phyloP scores from a whole-genome alignment of 345 rosid species.

The Pseudoturritis turrita region DNA sequence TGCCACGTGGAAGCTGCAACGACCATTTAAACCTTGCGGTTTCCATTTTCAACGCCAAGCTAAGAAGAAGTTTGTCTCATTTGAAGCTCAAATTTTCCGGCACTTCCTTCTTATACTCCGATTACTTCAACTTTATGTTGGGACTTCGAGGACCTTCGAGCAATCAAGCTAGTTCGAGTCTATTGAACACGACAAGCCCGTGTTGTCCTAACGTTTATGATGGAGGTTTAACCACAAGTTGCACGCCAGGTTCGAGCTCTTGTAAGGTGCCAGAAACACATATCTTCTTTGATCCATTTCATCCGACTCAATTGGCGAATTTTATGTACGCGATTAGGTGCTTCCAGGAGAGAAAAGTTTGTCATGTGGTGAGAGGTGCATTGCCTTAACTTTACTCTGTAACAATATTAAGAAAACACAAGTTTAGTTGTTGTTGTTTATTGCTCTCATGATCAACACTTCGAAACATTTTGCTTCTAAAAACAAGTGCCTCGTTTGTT shows the following conservation, averaged over 20 bases:
- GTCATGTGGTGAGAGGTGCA: not conserved
- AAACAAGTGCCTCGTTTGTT: too few species aligned
- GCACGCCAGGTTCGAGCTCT: not conserved
- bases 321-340: slow-evolving; percentile 9
- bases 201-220: slow-evolving; percentile 26
- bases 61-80: not conserved
- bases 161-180: slow-evolving; percentile 16
- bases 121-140: slow-evolving; percentile 26
- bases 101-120: slow-evolving; percentile 19
- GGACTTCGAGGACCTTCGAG: slow-evolving; percentile 14
- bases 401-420: not conserved
- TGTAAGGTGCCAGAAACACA: slow-evolving; percentile 10
- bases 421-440: not conserved
- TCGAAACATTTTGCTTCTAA: not conserved
- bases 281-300: slow-evolving; percentile 29
- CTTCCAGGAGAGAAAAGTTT: slow-evolving; percentile 13
- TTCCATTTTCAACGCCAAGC: slow-evolving; percentile 11
- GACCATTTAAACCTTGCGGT: not conserved
- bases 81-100: not conserved
- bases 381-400: not conserved
- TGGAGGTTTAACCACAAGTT: not conserved
- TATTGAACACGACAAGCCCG: slow-evolving; percentile 9
- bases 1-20: slow-evolving; percentile 22
- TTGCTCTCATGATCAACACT: not conserved
- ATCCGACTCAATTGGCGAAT: slow-evolving; percentile 27